Conservation (phyloP, 768 basidiomycete genomes). For the Exidia glandulosa region DNA sequence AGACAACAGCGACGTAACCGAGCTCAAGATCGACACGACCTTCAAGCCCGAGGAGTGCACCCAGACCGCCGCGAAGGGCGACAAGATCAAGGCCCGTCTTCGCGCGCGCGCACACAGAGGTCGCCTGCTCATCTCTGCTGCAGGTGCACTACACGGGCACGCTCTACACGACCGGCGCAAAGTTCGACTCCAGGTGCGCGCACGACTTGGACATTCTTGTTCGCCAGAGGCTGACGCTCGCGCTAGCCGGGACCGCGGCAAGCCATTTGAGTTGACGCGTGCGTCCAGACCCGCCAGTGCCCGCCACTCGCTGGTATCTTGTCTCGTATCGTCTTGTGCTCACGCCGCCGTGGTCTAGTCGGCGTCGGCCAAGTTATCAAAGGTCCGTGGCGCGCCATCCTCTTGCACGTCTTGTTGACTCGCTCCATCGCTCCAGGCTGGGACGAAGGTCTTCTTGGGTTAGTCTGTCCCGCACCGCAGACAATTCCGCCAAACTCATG, state of each 20-base stretch:
- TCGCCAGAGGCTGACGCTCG: background rate
- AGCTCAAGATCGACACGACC: slow-evolving; percentile 54
- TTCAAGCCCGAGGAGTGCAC: slow-evolving; percentile 46
- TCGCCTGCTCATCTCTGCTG: slow-evolving; percentile 55
- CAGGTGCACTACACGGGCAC: slow-evolving; percentile 47
- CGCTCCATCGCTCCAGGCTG: slow-evolving; percentile 30
- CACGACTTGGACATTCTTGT: background rate
- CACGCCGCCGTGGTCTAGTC: slow-evolving; percentile 30
- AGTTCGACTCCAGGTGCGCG: slow-evolving; percentile 81
- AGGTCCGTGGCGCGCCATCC: slow-evolving; percentile 17
- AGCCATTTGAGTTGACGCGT: slow-evolving; percentile 73
- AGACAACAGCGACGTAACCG: slow-evolving; percentile 12
- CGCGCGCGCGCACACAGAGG: background rate
- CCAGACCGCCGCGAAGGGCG: slow-evolving; percentile 28
- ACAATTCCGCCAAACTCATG: background rate
- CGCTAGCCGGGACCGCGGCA: slow-evolving; percentile 54
- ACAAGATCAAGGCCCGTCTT: slow-evolving; percentile 4
- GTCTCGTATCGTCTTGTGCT: background rate
- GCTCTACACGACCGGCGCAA: slow-evolving; percentile 58
- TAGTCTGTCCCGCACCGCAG: background rate
- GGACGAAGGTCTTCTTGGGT: slow-evolving; percentile 64
- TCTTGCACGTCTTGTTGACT: no score
- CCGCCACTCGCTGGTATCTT: no score
- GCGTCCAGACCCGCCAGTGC: slow-evolving; percentile 21
- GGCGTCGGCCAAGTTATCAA: slow-evolving; percentile 72